phyloP scores from a whole-genome alignment of 2,329 filamentous ascomycete genomes.

The Colletotrichum liaoningense region DNA sequence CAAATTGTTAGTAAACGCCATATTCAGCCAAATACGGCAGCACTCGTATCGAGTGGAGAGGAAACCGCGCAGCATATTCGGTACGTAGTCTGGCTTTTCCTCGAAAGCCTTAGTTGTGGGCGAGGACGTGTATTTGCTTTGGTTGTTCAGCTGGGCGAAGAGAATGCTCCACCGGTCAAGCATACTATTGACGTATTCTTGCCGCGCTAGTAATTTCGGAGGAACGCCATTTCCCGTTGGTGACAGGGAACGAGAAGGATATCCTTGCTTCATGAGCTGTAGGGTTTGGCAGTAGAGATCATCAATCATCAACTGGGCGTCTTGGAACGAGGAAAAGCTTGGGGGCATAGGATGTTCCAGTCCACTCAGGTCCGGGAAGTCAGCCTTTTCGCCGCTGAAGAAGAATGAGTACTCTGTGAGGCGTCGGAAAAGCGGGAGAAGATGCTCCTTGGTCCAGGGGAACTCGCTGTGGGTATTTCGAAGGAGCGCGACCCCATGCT shows the following conservation, averaged over 20 bases:
- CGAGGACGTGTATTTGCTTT: constrained; percentile 45
- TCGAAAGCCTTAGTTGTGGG: constrained; percentile 38
- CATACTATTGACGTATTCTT: constrained; percentile 11
- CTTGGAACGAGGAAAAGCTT: constrained; percentile 35
- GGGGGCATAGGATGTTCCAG: constrained; percentile 13
- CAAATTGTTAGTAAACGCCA: constrained; percentile 45
- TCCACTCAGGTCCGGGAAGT: constrained; percentile 36
- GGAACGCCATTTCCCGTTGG: neutral
- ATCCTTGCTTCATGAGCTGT: constrained; percentile 44
- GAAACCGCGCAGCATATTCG: constrained; percentile 14
- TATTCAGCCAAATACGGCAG: constrained; percentile 40
- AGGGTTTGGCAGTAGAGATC: constrained; percentile 43
- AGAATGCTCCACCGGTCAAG: constrained; percentile 20
- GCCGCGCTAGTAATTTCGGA: neutral
- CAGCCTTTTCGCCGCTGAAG: constrained; percentile 27
- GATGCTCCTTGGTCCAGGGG: constrained; percentile 25
- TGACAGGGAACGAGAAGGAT: constrained; percentile 41
- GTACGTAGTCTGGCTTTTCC: constrained; percentile 33
- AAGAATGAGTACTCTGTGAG: constrained; percentile 22
- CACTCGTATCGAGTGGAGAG: constrained; percentile 26
- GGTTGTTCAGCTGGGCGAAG: constrained; percentile 44
- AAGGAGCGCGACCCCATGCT: constrained; percentile 29
- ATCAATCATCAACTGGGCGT: constrained; percentile 48
- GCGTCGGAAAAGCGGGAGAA: constrained; percentile 24
- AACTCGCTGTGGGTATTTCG: constrained; percentile 20